A percentile compares a stretch with the other conserved stretches of the same genome.
phyloP scores from a whole-genome alignment of 202 grass and related monocot species.

The Cymbopogon flexuosus region DNA sequence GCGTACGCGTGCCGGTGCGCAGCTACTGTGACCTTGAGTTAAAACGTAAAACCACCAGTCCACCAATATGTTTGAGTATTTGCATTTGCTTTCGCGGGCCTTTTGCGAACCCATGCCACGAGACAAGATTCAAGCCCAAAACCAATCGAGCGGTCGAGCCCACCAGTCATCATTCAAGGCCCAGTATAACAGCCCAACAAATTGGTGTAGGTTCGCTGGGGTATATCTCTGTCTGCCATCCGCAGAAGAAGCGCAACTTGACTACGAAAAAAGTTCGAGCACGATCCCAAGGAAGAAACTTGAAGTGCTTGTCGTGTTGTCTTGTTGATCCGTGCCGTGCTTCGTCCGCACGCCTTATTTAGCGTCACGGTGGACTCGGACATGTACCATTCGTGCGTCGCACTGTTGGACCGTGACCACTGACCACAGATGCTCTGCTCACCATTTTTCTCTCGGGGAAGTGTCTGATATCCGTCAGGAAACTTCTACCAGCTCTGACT shows the following conservation, averaged over 20 bases:
- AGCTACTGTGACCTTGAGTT: neutral
- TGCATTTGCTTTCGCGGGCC: too few relatives aligned
- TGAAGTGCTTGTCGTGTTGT: neutral
- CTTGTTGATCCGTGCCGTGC: too few relatives aligned
- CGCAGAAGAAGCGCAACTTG: too few relatives aligned
- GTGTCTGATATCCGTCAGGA: too few relatives aligned
- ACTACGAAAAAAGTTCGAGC: too few relatives aligned
- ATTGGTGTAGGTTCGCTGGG: too few relatives aligned
- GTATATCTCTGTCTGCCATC: too few relatives aligned
- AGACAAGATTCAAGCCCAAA: neutral
- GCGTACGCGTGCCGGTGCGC: neutral
- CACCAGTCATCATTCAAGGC: neutral
- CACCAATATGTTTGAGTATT: too few relatives aligned
- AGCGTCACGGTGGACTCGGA: neutral
- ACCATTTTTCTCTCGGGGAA: neutral
- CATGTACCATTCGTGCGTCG: neutral
- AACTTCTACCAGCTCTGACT: neutral
- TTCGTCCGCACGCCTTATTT: neutral
- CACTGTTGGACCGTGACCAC: conserved; percentile 4
- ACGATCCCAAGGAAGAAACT: neutral
- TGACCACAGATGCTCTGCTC: too few relatives aligned
- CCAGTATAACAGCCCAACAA: neutral
- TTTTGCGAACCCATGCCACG: neutral
- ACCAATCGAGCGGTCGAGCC: neutral
- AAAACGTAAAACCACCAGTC: too few relatives aligned